Evolutionary conservation across 2,329 filamentous ascomycete species (phyloP), one percentile per base, ranked within the genome.

Genomic region (Aspergillus sp.): DNA sequence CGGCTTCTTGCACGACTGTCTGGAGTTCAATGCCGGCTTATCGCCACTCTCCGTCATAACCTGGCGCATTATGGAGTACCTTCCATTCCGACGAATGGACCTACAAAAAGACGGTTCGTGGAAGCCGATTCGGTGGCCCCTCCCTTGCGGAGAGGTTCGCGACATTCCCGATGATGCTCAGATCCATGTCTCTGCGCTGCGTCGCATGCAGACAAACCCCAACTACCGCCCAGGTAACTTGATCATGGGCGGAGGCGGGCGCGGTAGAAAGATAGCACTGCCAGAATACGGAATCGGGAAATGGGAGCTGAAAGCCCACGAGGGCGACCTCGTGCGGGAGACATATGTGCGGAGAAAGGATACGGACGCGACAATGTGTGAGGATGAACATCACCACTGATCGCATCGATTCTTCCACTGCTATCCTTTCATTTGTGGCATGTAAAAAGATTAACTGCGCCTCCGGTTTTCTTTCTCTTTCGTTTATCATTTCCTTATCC

Each of bases 21-120:
- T 93, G 0, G 77, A 83, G 52, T 91, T 86, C 67, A 81, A 82
- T 11, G 83, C 85, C 11, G 90, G 90, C 0, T 78, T 90, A 3
- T 73, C 81, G 0, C 62, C 64, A 23, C 58, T 78, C 3, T 84
- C 86, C 0, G 89, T 91, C 0, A 66, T 88, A 0, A 83, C 82
- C 2, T 94, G 90, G 90, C 89, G 87, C 38, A 72, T 91, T 21
- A 91, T 94, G 90, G 91, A 94, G 70, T 92, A 89, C 71, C 79
- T 94, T 23, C 91, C 91, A 0, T 93, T 94, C 76, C 84, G 89
- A 1, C 82, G 91, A 23, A 93, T 95, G 89, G 91, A 94, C 66
- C 78, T 94, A 7, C 86, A 87, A 62, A 61, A 79, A 0, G 88
- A 93, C 63, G 90, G 90, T 0, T 86, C 85, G 0, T 95, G 91